Conservation (phyloP, 768 basidiomycete genomes). For the Panaeolus papilionaceus region DNA sequence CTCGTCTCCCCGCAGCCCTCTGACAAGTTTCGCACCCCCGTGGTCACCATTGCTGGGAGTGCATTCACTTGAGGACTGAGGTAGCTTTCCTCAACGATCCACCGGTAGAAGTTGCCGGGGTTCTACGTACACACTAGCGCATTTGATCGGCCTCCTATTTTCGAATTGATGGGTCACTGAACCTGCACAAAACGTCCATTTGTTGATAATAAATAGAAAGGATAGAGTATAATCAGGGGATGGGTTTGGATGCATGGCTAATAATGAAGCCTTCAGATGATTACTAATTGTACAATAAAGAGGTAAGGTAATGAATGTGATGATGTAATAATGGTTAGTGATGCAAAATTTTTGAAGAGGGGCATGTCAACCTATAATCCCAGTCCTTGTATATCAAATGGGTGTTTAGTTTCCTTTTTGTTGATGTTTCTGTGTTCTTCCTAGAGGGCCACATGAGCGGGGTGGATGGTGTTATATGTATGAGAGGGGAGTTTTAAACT, state of each 20-base stretch:
- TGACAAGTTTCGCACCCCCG: neutral
- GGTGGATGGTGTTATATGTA: neutral
- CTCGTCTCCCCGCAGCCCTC: neutral
- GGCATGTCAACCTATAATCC: neutral
- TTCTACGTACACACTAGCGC: neutral
- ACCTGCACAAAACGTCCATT: neutral
- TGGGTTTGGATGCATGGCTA: neutral
- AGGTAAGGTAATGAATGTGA: neutral
- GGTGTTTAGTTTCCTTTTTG: neutral
- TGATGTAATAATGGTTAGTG: neutral
- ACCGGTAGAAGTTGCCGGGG: neutral
- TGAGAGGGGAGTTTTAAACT: neutral
- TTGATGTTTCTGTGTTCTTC: neutral
- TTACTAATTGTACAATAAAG: neutral
- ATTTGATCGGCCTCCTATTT: neutral
- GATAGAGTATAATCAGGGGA: neutral
- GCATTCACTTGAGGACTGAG: neutral
- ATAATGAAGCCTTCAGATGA: neutral
- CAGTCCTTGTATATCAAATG: neutral
- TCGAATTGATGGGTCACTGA: neutral
- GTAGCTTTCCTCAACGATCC: neutral
- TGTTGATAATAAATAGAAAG: neutral
- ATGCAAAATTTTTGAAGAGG: neutral
- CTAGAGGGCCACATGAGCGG: neutral
- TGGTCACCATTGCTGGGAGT: neutral